These are phyloP conservation scores for Candida sonorensis DNA, from an alignment of 805 yeast species.

Conservation along the genomic window DNA sequence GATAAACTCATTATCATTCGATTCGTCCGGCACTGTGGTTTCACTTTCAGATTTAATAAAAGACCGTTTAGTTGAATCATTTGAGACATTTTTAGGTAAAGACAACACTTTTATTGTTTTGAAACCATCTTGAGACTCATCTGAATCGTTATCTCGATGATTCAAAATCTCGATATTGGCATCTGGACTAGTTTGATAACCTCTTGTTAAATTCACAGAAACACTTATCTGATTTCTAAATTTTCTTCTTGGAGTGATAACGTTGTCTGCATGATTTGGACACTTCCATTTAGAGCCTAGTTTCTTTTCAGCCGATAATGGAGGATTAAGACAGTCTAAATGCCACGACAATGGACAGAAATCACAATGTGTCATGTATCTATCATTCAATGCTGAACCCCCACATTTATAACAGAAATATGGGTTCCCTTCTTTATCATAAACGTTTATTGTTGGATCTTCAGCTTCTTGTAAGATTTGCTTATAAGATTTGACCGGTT, in stretches of 20 bases:
- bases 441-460: conserved; percentile 52
- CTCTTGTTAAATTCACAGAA: conserved; percentile 50
- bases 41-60: no score
- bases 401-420: conserved; percentile 73
- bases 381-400: conserved; percentile 52
- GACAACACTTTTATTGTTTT: no score
- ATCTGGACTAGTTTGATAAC: conserved; percentile 36
- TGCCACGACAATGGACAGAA: conserved; percentile 84
- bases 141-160: conserved; percentile 30
- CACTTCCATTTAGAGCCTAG: conserved; percentile 84
- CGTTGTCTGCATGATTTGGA: conserved; percentile 69
- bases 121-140: no score
- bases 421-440: conserved; percentile 64
- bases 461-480: conserved; percentile 38
- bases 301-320: conserved; percentile 64
- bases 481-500: conserved; percentile 36
- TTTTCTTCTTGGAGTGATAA: conserved; percentile 41
- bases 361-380: conserved; percentile 67
- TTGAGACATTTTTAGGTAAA: no score
- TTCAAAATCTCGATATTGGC: conserved; percentile 46
- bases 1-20: conserved; percentile 14
- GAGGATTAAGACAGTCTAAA: conserved; percentile 76
- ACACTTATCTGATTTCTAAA: conserved; percentile 44
- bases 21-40: no score
- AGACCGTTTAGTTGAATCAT: no score